Percentiles rank a stretch among this genome's conserved stretches.
These are phyloP conservation scores for Gossypium mustelinum DNA, from an alignment of 345 rosid species.

Conservation along the genomic window DNA sequence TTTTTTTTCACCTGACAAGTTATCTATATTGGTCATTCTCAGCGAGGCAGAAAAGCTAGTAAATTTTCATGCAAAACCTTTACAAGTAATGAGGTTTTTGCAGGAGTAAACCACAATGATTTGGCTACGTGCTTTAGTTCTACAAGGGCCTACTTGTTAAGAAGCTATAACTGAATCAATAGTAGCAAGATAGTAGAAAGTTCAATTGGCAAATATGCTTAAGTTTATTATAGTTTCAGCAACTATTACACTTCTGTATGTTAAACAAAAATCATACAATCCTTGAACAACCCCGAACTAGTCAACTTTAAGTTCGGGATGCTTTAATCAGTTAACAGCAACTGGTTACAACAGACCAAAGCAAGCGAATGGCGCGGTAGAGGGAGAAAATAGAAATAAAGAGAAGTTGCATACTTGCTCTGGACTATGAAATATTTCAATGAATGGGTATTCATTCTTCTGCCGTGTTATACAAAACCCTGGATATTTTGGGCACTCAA, in stretches of 20 bases:
- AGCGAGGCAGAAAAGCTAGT: neutral
- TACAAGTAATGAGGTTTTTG: neutral
- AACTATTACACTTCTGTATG: neutral
- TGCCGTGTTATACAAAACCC: constrained; percentile 92
- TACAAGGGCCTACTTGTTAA: neutral
- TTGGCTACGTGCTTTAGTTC: neutral
- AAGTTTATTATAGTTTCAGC: neutral
- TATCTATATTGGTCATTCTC: neutral
- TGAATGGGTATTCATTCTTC: constrained; percentile 81
- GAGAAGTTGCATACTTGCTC: constrained; percentile 48
- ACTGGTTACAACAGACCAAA: neutral
- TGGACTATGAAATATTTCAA: constrained; percentile 89
- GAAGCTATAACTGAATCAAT: neutral
- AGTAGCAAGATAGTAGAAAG: neutral
- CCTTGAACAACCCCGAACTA: neutral
- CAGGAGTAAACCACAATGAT: neutral
- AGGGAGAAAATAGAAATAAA: neutral
- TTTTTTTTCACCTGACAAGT: neutral
- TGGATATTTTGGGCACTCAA: constrained; percentile 97
- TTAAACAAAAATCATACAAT: neutral
- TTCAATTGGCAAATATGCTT: neutral
- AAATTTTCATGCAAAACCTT: neutral
- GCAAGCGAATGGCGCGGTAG: neutral
- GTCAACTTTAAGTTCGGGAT: neutral
- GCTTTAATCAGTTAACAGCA: neutral